Percentiles rank a stretch among this genome's conserved stretches.
Conservation (phyloP, 768 basidiomycete species). For the Tricholoma hemisulphureum region DNA sequence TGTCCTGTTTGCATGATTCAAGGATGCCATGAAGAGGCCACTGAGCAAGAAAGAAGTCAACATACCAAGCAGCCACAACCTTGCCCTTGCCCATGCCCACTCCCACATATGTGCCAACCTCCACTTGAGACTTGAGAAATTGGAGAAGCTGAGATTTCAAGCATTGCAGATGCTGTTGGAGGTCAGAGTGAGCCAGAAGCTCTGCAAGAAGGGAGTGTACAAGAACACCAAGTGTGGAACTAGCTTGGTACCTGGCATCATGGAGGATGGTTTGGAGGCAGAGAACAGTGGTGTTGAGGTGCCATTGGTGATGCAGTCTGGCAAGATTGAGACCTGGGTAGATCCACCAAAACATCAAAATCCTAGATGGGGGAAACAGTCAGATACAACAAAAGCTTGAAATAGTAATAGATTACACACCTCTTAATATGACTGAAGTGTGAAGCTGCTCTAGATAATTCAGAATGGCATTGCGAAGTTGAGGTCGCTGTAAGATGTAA, state of each 20-base stretch:
- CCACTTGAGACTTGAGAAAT: neutral
- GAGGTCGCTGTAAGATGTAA: neutral
- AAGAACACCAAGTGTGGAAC: neutral
- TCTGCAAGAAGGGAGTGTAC: neutral
- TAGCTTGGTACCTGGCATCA: neutral
- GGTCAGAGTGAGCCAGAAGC: too few species aligned
- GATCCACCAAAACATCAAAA: too few species aligned
- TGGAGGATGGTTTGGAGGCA: neutral
- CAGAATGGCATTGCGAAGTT: neutral
- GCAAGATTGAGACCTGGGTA: too few species aligned
- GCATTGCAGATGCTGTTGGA: too few species aligned
- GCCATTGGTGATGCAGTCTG: neutral
- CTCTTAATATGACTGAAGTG: too few species aligned
- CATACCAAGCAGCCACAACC: neutral
- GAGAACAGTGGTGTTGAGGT: neutral
- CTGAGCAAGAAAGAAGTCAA: neutral
- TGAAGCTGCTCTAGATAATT: neutral
- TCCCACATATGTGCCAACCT: too few species aligned
- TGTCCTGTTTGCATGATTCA: constrained; percentile 5
- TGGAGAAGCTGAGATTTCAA: too few species aligned
- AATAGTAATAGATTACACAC: too few species aligned
- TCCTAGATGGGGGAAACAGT: too few species aligned
- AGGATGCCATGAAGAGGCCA: neutral
- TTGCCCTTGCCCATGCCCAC: neutral
- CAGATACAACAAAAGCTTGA: too few species aligned